A percentile compares a stretch with the other conserved stretches of the same genome.
Evolutionary conservation across 83 land plant genomes (phyloP).

Genomic region (Thuja plicata): DNA sequence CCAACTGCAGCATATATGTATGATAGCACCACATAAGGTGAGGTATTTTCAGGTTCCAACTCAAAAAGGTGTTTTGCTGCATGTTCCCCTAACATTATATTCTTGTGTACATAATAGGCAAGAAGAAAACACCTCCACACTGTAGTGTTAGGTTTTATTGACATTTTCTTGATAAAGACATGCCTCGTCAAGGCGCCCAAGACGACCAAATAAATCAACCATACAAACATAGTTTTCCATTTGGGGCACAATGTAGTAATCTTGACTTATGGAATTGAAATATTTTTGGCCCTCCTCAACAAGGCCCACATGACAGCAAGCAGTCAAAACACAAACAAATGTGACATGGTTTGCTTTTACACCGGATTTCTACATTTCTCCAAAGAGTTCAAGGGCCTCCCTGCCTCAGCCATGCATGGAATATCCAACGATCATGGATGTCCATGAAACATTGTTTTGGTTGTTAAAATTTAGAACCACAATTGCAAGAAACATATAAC

Average conservation of each 20-base stretch:
- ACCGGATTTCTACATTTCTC: conserved; percentile 18
- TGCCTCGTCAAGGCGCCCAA: neutral
- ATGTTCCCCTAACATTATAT: neutral
- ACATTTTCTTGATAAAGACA: conserved; percentile 3
- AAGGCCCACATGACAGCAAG: conserved; percentile 28
- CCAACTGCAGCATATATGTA: conserved; percentile 13
- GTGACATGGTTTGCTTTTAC: conserved; percentile 22
- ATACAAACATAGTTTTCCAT: conserved; percentile 10
- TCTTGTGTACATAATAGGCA: neutral
- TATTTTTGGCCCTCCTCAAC: conserved; percentile 16
- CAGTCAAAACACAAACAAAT: conserved; percentile 19
- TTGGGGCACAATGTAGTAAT: neutral
- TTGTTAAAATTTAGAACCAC: too few species aligned
- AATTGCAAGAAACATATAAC: too few species aligned
- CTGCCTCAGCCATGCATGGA: conserved; percentile 21
- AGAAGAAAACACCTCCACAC: conserved; percentile 10
- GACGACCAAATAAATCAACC: conserved; percentile 9
- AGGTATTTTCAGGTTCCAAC: neutral
- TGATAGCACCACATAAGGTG: conserved; percentile 9
- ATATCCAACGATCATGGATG: conserved; percentile 21
- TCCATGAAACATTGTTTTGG: conserved; percentile 27
- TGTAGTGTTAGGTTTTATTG: conserved; percentile 7
- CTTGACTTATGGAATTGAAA: conserved; percentile 6
- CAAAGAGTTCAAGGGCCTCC: conserved; percentile 25
- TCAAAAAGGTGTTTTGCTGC: conserved; percentile 7